phyloP scores from a whole-genome alignment of 371 early-diverging fungal genomes.

The Mucor sp. region DNA sequence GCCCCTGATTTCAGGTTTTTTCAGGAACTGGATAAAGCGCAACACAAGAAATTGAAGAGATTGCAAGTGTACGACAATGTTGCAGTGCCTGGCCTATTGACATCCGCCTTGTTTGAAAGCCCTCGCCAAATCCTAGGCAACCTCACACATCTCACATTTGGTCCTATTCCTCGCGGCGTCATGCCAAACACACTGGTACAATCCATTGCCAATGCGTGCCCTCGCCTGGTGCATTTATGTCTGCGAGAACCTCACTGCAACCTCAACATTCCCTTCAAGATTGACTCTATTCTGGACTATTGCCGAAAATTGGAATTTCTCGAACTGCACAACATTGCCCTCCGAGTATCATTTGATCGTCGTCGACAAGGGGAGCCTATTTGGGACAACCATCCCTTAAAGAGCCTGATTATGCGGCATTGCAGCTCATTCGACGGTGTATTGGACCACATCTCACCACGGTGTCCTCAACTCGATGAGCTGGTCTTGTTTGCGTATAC shows the following conservation, averaged over 20 bases:
- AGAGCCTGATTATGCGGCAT: conserved; percentile 10
- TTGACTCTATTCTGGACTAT: conserved; percentile 13
- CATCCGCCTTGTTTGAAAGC: conserved; percentile 10
- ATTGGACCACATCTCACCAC: conserved; percentile 11
- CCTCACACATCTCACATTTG: conserved; percentile 11
- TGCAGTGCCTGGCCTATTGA: not conserved
- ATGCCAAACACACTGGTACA: conserved; percentile 4
- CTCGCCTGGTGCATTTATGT: not conserved
- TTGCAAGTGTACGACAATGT: conserved; percentile 14
- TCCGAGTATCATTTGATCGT: conserved; percentile 11
- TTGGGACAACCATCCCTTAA: conserved; percentile 5
- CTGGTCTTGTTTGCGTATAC: conserved; percentile 11
- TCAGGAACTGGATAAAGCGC: conserved; percentile 6
- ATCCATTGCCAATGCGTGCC: conserved; percentile 13
- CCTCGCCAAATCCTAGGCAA: not conserved
- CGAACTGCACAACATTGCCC: conserved; percentile 8
- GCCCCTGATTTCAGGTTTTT: conserved; percentile 18
- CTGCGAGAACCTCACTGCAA: conserved; percentile 15
- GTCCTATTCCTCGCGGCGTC: conserved; percentile 12
- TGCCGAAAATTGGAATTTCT: conserved; percentile 1
- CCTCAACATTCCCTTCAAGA: conserved; percentile 5
- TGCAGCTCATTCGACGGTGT: conserved; percentile 20
- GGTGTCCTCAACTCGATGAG: conserved; percentile 5
- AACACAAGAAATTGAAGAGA: not conserved
- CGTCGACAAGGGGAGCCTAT: not conserved